Evolutionary conservation across 306 rosid species (phyloP).

Genomic region (Abrus precatorius): DNA sequence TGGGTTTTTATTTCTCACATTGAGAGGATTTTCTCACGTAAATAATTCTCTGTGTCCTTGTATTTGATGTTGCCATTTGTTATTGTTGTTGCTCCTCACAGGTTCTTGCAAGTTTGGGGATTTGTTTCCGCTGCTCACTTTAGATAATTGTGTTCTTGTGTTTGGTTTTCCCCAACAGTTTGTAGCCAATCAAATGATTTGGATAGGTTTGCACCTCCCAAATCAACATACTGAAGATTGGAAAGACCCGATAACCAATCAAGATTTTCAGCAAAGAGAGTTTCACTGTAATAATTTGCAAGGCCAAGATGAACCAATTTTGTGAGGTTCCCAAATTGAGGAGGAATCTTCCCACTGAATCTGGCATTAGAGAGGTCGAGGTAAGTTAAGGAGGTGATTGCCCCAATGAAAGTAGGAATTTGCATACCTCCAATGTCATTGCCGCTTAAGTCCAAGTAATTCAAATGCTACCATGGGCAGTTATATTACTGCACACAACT

Average conservation of each 20-base stretch:
- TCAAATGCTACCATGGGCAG: not conserved
- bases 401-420: conserved; percentile 23
- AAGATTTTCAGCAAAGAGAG: not conserved
- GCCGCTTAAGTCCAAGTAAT: conserved; percentile 21
- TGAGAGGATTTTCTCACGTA: too few species aligned
- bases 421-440: not conserved
- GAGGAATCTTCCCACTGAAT: not conserved
- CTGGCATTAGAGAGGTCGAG: not conserved
- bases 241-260: conserved; percentile 20
- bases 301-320: conserved; percentile 4
- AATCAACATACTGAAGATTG: conserved; percentile 22
- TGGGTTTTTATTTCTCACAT: too few species aligned
- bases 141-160: too few species aligned
- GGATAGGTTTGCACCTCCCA: not conserved
- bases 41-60: too few species aligned
- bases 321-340: conserved; percentile 11
- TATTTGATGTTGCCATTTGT: too few species aligned
- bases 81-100: too few species aligned
- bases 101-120: too few species aligned
- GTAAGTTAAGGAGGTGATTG: conserved; percentile 34
- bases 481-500: not conserved
- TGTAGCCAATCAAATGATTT: not conserved
- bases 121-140: too few species aligned
- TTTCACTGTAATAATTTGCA: rapidly evolving
- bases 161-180: too few species aligned